Evolutionary conservation across 164 flowering plant genomes (phyloP).

Genomic region (Nelumbo lutea): DNA sequence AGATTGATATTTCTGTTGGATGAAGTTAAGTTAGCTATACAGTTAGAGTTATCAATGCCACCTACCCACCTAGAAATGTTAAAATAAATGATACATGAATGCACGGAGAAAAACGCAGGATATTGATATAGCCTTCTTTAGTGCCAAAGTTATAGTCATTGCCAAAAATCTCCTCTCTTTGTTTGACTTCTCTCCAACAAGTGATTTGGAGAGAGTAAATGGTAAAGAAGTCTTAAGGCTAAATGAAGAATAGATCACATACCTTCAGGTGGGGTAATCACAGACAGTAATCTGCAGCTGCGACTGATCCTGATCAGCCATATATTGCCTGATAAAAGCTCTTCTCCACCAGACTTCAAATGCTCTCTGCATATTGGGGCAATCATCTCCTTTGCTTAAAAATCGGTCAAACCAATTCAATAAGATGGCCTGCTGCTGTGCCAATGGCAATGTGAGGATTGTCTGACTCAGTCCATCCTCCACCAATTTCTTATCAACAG

Average conservation of each 20-base stretch:
- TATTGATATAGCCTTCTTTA: no score
- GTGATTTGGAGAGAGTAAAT: no score
- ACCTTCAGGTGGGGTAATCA: slow-evolving; percentile 36
- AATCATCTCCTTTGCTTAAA: slow-evolving; percentile 78
- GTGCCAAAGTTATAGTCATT: no score
- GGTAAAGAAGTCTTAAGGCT: no score
- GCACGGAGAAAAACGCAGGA: no score
- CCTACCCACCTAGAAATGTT: no score
- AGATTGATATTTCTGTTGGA: no score
- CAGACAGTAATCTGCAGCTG: slow-evolving; percentile 57
- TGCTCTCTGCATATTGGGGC: slow-evolving; percentile 83
- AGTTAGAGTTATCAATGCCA: no score
- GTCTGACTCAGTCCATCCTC: slow-evolving; percentile 87
- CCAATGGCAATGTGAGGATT: slow-evolving; percentile 74
- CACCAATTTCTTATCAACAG: slow-evolving; percentile 66
- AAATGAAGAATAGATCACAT: background rate
- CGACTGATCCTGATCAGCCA: slow-evolving; percentile 32
- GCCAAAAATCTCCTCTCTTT: no score
- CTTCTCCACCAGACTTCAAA: slow-evolving; percentile 98
- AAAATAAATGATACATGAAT: no score
- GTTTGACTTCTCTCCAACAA: no score
- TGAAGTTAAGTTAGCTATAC: no score
- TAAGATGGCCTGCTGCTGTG: slow-evolving; percentile 66
- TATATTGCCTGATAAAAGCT: slow-evolving; percentile 56
- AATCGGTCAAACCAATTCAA: slow-evolving; percentile 76